Evolutionary conservation across 2,329 filamentous ascomycete genomes (phyloP).

Genomic region (Claviceps purpurea): DNA sequence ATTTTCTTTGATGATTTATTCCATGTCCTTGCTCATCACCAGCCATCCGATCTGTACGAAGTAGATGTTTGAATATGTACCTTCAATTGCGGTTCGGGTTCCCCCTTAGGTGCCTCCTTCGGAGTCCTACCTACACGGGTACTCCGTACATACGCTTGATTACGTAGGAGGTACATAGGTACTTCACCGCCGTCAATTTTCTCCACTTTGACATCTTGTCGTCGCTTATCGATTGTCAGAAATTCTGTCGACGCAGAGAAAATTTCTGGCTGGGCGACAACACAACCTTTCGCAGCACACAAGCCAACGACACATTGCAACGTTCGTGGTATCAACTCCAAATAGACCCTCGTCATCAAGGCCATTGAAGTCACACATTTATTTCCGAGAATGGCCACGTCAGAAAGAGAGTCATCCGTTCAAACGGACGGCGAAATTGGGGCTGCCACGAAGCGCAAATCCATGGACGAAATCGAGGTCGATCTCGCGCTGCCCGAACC

Average conservation of each 20-base stretch:
- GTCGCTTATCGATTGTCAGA: not conserved
- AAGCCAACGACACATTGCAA: not conserved
- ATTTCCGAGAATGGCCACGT: conserved; percentile 5
- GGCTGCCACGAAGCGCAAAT: conserved; percentile 50
- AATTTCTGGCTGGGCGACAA: not conserved
- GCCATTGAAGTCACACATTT: not conserved
- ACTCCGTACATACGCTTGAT: too few species aligned
- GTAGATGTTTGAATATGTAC: too few species aligned
- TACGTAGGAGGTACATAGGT: too few species aligned
- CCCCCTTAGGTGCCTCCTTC: too few species aligned
- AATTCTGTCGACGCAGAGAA: not conserved
- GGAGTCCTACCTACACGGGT: too few species aligned
- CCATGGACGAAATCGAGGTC: conserved; percentile 68
- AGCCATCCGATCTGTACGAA: too few species aligned
- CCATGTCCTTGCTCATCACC: too few species aligned
- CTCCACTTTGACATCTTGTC: not conserved
- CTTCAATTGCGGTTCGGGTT: too few species aligned
- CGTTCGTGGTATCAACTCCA: too few species aligned
- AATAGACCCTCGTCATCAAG: not conserved
- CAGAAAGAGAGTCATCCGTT: conserved; percentile 4
- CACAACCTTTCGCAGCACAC: too few species aligned
- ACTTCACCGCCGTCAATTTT: too few species aligned
- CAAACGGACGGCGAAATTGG: conserved; percentile 7
- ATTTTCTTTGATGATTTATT: too few species aligned
- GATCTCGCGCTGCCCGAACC: conserved; percentile 83